Conservation (phyloP, 352 stramenopile genomes). For the Stephanocyclus meneghinianus region DNA sequence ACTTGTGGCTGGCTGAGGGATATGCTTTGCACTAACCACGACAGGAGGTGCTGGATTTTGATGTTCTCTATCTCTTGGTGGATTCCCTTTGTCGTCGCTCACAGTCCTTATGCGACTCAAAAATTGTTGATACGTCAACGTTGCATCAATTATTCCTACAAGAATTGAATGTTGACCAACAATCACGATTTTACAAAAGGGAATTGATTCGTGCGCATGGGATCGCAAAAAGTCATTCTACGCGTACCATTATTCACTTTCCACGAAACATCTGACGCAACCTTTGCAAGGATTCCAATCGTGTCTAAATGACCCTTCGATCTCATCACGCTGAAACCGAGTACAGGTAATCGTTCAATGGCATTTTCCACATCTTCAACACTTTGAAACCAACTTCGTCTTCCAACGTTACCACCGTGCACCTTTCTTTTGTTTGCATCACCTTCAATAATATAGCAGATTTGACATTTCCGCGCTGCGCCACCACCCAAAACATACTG, state of each 20-base stretch:
- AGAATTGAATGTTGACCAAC: not conserved
- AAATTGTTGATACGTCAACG: constrained; percentile 51
- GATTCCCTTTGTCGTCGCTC: constrained; percentile 43
- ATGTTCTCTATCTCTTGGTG: constrained; percentile 36
- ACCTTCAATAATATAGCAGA: constrained; percentile 72
- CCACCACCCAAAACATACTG: constrained; percentile 66
- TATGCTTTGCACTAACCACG: constrained; percentile 23
- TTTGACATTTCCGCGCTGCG: constrained; percentile 43
- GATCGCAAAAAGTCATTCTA: not conserved
- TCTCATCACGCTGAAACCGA: constrained; percentile 54
- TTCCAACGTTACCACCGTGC: constrained; percentile 57
- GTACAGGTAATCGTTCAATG: constrained; percentile 32
- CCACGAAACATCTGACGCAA: constrained; percentile 51
- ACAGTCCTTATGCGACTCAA: constrained; percentile 36
- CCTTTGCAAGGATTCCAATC: constrained; percentile 37
- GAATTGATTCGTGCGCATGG: not conserved
- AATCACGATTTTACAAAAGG: not conserved
- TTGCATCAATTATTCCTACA: constrained; percentile 10
- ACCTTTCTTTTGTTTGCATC: constrained; percentile 54
- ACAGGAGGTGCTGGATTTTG: constrained; percentile 51
- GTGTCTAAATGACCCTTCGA: constrained; percentile 46
- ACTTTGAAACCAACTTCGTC: constrained; percentile 48
- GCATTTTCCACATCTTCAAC: constrained; percentile 49
- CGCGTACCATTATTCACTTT: constrained; percentile 52
- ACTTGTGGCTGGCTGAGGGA: constrained; percentile 1